Percentiles rank a stretch among this genome's conserved stretches.
Evolutionary conservation across 371 early-diverging fungal genomes (phyloP).

Genomic region (Mycotypha africana): DNA sequence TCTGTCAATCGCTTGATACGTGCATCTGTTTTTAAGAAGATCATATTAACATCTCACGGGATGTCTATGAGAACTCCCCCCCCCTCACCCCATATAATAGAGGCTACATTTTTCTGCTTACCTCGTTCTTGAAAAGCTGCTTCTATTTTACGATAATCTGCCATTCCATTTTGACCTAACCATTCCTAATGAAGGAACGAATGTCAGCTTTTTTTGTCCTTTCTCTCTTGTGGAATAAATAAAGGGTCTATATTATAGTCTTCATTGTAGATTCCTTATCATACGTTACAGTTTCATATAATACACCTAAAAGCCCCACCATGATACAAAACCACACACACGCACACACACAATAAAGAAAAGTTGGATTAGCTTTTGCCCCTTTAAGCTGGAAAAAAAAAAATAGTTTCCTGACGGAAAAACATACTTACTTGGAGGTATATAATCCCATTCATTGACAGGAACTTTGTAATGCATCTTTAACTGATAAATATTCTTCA

Average conservation of each 20-base stretch:
- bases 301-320: conserved; percentile 34
- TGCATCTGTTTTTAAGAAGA: conserved; percentile 39
- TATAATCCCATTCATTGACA: conserved; percentile 81
- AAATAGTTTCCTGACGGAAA: too few species aligned
- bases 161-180: conserved; percentile 44
- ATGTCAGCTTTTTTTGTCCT: background rate
- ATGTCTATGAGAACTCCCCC: too few species aligned
- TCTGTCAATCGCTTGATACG: conserved; percentile 49
- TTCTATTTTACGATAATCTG: conserved; percentile 52
- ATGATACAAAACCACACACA: background rate
- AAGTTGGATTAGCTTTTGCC: too few species aligned
- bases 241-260: too few species aligned
- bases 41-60: too few species aligned
- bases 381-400: too few species aligned
- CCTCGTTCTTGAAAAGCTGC: conserved; percentile 56
- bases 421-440: conserved; percentile 71
- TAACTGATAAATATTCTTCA: conserved; percentile 80
- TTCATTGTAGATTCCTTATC: too few species aligned
- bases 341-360: too few species aligned
- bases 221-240: too few species aligned
- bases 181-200: conserved; percentile 28
- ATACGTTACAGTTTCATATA: conserved; percentile 64
- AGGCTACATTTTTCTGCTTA: too few species aligned
- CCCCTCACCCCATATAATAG: too few species aligned
- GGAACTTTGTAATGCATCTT: conserved; percentile 75